These are phyloP conservation scores for Blastomyces silverae DNA, from an alignment of 2,329 filamentous ascomycete species.

Conservation along the genomic window DNA sequence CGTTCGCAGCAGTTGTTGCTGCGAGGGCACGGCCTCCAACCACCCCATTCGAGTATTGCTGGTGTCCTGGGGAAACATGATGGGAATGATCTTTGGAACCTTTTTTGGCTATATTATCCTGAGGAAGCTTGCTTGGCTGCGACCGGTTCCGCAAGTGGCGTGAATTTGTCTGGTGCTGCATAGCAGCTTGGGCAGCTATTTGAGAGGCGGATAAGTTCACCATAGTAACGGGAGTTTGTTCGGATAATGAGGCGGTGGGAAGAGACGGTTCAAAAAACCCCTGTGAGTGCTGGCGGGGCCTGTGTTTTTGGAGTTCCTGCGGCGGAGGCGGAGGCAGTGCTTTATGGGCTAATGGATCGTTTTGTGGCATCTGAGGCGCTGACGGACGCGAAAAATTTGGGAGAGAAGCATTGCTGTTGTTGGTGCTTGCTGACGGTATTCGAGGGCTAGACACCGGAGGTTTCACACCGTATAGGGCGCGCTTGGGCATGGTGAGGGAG, in stretches of 20 bases:
- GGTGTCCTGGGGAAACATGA: constrained; percentile 26
- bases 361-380: constrained; percentile 35
- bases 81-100: constrained; percentile 33
- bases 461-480: constrained; percentile 33
- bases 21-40: constrained; percentile 46
- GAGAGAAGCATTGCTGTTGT: constrained; percentile 33
- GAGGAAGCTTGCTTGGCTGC: constrained; percentile 43
- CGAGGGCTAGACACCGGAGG: constrained; percentile 26
- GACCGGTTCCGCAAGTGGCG: constrained; percentile 49
- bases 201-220: constrained; percentile 51
- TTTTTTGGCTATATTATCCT: constrained; percentile 31
- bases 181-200: constrained; percentile 60
- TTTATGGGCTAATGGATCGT: constrained; percentile 31
- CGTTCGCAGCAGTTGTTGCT: constrained; percentile 58
- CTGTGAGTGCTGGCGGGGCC: constrained; percentile 52
- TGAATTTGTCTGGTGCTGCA: constrained; percentile 45
- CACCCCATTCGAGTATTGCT: constrained; percentile 47
- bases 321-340: constrained; percentile 35
- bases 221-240: constrained; percentile 36
- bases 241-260: constrained; percentile 46
- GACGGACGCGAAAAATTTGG: constrained; percentile 33
- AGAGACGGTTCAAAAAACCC: constrained; percentile 62
- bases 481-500: constrained; percentile 38
- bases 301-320: constrained; percentile 35
- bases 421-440: constrained; percentile 28